Base-by-base conservation (phyloP, 192 early-diverging fungal genomes). In the Phycomyces blakesleeanus region DNA sequence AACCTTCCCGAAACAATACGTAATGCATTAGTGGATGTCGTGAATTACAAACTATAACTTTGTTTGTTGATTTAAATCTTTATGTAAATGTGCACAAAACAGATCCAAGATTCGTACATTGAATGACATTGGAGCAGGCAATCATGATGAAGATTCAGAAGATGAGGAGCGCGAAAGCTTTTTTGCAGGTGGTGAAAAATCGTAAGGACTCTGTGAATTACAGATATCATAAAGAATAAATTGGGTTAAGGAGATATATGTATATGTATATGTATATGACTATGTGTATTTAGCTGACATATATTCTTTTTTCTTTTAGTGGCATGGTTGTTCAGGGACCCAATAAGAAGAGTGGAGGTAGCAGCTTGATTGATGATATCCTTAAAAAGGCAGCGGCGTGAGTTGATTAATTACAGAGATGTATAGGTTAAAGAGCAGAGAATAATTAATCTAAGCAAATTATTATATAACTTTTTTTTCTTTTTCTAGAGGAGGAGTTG, bases 151-250 rank as follows among this genome's bases (percentile, higher is more conserved):
- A 15, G 76, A 78, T 3, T 68, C 72, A 20, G 75, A 73, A 15
- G 78, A 88, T 20, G 77, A 84, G 12, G 88, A 87, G 21, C 65
- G 63, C 16, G 74, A 89, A 64, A 86, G 89, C 62, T 93, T 84
- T 66, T 98, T 89, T 81, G 86, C 94, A 18, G 97, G 95, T 5
- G 97, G 97, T 27, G 96, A 97, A 74, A 92, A 91, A 72, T 94
- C 91, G 76, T 95, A 83, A n/a, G 93, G n/a, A n/a, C n/a, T n/a
- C n/a, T n/a, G n/a, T n/a, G n/a, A n/a, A n/a, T n/a, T n/a, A n/a
- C n/a, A n/a, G n/a, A n/a, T n/a, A n/a, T n/a, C n/a, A n/a, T n/a
- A n/a, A n/a, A n/a, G n/a, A n/a, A n/a, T n/a, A n/a, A n/a, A n/a
- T n/a, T n/a, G n/a, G n/a, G n/a, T n/a, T n/a, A n/a, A n/a, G n/a